Conservation (phyloP, 768 basidiomycete genomes). For the Fomitopsis pulvina region DNA sequence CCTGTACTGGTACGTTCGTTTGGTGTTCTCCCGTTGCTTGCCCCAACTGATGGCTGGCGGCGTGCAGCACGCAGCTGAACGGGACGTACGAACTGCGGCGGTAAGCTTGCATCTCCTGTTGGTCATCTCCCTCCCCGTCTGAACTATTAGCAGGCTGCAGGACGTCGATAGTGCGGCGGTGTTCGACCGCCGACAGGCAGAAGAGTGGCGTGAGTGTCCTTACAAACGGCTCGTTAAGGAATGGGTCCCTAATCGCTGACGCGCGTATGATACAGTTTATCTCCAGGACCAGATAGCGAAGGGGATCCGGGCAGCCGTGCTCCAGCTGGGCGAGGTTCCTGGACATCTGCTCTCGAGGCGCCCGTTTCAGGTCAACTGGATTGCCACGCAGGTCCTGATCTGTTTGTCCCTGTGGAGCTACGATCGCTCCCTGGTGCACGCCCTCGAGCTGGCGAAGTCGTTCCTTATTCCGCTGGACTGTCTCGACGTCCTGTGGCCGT, state of each 20-base stretch:
- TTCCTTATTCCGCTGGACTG: conserved; percentile 60
- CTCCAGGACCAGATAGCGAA: conserved; percentile 65
- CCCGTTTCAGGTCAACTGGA: conserved; percentile 66
- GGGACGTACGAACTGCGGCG: conserved; percentile 58
- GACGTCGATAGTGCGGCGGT: conserved; percentile 45
- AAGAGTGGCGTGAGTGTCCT: conserved; percentile 67
- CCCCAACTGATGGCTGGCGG: conserved; percentile 7
- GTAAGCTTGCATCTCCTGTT: conserved; percentile 33
- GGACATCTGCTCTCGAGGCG: conserved; percentile 56
- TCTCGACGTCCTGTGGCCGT: conserved; percentile 67
- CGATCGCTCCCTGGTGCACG: conserved; percentile 49
- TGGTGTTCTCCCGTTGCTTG: conserved; percentile 3
- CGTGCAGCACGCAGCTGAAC: conserved; percentile 53
- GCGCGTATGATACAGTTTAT: conserved; percentile 38
- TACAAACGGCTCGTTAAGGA: background rate
- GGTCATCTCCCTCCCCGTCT: conserved; percentile 10
- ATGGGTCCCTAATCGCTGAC: background rate
- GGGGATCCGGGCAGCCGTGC: conserved; percentile 48
- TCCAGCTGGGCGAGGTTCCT: conserved; percentile 42
- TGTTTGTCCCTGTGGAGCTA: conserved; percentile 62
- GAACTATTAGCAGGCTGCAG: conserved; percentile 38
- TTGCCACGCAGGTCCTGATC: conserved; percentile 19
- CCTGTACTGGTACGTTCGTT: conserved; percentile 58
- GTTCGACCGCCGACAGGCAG: conserved; percentile 65
- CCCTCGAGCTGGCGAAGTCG: conserved; percentile 59